A percentile compares a stretch with the other conserved stretches of the same genome.
Conservation (phyloP, 1,284 basidiomycete species). For the Thelephora terrestris region DNA sequence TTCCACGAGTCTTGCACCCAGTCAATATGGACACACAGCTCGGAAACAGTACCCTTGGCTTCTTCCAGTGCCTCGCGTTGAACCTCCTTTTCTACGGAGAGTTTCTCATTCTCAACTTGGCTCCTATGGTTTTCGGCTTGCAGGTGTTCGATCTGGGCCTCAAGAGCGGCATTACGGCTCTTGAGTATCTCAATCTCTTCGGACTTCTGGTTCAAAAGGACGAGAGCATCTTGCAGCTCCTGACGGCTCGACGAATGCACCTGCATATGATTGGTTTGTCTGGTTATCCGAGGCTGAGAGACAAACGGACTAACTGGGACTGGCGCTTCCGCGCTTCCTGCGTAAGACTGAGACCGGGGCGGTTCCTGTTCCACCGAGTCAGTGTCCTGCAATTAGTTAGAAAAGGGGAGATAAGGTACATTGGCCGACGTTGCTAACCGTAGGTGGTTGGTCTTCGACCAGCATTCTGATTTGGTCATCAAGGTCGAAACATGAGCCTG, state of each 20-base stretch:
- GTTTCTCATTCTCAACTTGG: conserved; percentile 9
- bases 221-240: background rate
- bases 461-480: no score
- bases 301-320: no score
- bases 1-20: background rate
- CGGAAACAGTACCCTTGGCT: background rate
- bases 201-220: conserved; percentile 12
- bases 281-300: no score
- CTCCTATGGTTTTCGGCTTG: conserved; percentile 8
- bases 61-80: background rate
- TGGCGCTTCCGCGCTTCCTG: no score
- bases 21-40: background rate
- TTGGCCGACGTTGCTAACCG: no score
- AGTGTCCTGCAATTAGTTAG: no score
- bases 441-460: no score
- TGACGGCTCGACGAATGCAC: background rate
- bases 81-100: background rate
- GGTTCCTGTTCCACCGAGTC: no score
- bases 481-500: no score
- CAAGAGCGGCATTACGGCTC: conserved; percentile 4
- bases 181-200: conserved; percentile 6
- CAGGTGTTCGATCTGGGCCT: conserved; percentile 8
- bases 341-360: no score
- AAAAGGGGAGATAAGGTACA: no score
- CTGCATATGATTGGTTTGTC: no score